Conservation (phyloP, 1,284 basidiomycete species). For the Apiotrichum brassicae region DNA sequence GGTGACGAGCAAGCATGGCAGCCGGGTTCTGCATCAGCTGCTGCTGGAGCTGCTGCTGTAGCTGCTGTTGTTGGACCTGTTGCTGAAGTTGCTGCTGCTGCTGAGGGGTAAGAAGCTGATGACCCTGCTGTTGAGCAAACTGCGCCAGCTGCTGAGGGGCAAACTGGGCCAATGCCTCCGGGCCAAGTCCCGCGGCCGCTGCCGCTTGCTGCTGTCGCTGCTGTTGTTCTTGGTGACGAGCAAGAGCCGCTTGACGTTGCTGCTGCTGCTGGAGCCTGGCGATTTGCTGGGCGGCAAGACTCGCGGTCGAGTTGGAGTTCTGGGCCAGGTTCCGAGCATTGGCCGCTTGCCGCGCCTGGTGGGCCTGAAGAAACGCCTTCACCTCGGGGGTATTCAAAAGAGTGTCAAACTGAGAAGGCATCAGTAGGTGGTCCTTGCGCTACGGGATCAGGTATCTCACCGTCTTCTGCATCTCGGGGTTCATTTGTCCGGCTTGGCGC, state of each 20-base stretch:
- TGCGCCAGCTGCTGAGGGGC: conserved; percentile 17
- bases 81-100: conserved; percentile 19
- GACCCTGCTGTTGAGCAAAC: conserved; percentile 15
- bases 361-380: conserved; percentile 13
- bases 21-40: conserved; percentile 6
- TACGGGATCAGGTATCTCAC: conserved; percentile 8
- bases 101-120: conserved; percentile 10
- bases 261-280: conserved; percentile 19
- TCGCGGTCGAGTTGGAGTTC: conserved; percentile 11
- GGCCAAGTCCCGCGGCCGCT: conserved; percentile 7
- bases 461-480: conserved; percentile 15
- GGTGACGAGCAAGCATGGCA: conserved; percentile 8
- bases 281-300: conserved; percentile 22
- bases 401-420: conserved; percentile 15
- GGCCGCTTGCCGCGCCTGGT: conserved; percentile 11
- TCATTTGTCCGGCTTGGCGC: conserved; percentile 14
- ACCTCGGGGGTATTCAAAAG: conserved; percentile 15
- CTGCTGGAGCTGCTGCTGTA: conserved; percentile 7
- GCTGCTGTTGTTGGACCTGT: conserved; percentile 14
- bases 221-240: conserved; percentile 13
- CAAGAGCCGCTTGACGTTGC: conserved; percentile 10
- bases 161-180: conserved; percentile 11
- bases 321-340: conserved; percentile 5
- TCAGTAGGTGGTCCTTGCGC: too few relatives aligned
- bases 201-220: conserved; percentile 15